Percentiles rank a stretch among this genome's conserved stretches.
These are phyloP conservation scores for Alnus rubra DNA, from an alignment of 306 rosid species.

Conservation along the genomic window DNA sequence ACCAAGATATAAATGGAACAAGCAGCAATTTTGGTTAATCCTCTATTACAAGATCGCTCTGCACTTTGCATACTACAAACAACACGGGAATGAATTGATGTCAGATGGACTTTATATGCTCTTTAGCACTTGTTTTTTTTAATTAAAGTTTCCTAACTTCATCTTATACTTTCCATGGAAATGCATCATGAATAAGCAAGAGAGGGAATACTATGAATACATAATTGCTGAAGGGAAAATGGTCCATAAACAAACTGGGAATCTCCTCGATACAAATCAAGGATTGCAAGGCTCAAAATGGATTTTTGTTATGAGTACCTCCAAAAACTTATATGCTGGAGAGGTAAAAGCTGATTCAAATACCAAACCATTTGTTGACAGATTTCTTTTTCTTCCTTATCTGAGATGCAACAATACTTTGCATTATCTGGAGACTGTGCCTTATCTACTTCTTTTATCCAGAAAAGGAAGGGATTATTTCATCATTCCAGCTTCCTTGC, in stretches of 20 bases:
- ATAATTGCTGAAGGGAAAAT: conserved; percentile 36
- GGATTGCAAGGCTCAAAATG: conserved; percentile 33
- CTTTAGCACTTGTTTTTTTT: not conserved
- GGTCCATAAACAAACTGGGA: conserved; percentile 30
- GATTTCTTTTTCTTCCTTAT: not conserved
- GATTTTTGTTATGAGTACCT: conserved; percentile 47
- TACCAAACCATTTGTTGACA: not conserved
- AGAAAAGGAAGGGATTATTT: conserved; percentile 48
- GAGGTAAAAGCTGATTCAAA: conserved; percentile 19
- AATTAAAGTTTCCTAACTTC: conserved; percentile 5
- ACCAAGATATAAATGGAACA: not conserved
- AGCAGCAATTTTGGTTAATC: not conserved
- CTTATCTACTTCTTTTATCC: not conserved
- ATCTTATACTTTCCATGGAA: not conserved
- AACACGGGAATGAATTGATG: not conserved
- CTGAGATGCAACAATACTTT: not conserved
- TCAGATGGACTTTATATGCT: not conserved
- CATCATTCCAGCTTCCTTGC: conserved; percentile 60
- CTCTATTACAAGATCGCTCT: not conserved
- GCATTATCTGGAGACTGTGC: not conserved
- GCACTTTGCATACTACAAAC: not conserved
- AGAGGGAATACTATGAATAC: conserved; percentile 38
- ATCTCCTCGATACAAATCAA: conserved; percentile 36
- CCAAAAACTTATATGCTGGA: conserved; percentile 35
- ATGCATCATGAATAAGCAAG: conserved; percentile 37